Base-by-base conservation (phyloP, 192 early-diverging fungal species). In the Coemansia sp. region DNA sequence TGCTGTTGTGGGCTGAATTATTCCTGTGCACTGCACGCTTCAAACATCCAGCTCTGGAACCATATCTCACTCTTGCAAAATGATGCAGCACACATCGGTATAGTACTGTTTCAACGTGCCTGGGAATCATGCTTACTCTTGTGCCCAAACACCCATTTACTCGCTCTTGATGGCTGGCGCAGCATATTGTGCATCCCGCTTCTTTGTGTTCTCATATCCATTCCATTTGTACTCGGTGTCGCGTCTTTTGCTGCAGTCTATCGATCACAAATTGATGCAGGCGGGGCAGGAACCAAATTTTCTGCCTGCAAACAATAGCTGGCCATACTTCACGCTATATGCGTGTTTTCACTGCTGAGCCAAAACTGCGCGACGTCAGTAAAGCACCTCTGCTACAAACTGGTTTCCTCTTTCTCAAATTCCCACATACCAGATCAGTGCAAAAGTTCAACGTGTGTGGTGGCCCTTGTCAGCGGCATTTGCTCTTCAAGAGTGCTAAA, bases 221-320 rank as follows among this genome's bases (percentile, higher is more conserved):
- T 17, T 10, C 16, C 29, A 3, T 31, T 27, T 14, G 5, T 16
- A 14, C 53, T 29, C 10, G 3, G 22, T 26, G 10, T 12, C 16
- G 26, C 52, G 26, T 27, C 26, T 14, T 53, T 10, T 14, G 23
- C 53, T 55, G 53, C 25, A 55, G 26, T 55, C 53, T 55, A 55
- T 55, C 53, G 53, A 55, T 55, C 53, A 55, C 29, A 55, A 55
- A 55, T 55, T 55, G 53, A 55, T 55, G 53, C 53, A 55, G 53
- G 29, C 21, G 48, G 48, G 19, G 48, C 16, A 49, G 48, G 43
- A 47, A 21, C n/a, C 48, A 3, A 49, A 49, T 19, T 19, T 49
- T 16, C 17, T 49, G 16, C 19, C 48, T 49, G 48, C 48, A 49
- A 19, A 8, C 48, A 49, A 49, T 49, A 21, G 48, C 16, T 19